Evolutionary conservation across 1,284 basidiomycete genomes (phyloP).

Genomic region (Peniophora sp.): DNA sequence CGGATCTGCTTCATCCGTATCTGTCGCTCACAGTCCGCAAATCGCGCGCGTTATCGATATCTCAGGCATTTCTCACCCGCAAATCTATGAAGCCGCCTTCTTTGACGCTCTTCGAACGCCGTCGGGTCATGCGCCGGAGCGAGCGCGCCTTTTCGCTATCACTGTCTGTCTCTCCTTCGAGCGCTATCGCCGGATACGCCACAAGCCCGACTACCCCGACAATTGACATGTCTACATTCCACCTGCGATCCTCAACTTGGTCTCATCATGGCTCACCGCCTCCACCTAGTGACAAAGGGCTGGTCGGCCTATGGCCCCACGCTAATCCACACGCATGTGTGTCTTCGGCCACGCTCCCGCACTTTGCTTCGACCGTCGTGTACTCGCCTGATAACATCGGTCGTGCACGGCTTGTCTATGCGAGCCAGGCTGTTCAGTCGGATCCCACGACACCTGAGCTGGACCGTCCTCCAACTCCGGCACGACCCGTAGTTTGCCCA

Average conservation of each 20-base stretch:
- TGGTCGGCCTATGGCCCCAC: background rate
- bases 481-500: background rate
- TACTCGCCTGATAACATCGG: background rate
- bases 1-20: background rate
- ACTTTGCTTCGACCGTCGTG: background rate
- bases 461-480: no score
- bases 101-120: background rate
- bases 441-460: background rate
- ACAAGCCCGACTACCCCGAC: background rate
- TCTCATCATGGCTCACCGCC: background rate
- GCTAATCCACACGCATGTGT: background rate
- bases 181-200: background rate
- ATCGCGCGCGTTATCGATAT: no score
- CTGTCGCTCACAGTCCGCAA: background rate
- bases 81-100: background rate
- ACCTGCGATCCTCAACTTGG: background rate
- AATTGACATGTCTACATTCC: background rate
- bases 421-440: background rate
- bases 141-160: background rate
- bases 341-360: background rate
- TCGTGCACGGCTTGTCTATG: background rate
- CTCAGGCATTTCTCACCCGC: no score
- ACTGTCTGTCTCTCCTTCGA: background rate
- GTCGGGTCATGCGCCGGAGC: background rate
- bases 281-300: background rate